Conservation (phyloP, 371 early-diverging fungal genomes). For the Rhizomucor miehei region DNA sequence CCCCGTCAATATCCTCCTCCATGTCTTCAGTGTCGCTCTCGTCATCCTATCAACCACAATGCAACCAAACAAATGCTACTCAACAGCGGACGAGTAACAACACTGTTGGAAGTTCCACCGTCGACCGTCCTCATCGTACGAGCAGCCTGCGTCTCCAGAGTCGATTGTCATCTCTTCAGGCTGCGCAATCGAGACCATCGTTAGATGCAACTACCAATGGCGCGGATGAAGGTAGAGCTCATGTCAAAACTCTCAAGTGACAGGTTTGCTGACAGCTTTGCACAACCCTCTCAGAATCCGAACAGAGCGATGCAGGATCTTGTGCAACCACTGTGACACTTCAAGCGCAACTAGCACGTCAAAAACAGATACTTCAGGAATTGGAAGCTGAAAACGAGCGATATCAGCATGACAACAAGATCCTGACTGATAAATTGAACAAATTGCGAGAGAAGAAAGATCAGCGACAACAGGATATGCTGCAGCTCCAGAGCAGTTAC, state of each 20-base stretch:
- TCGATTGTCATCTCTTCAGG: too few species aligned
- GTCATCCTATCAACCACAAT: constrained; percentile 10
- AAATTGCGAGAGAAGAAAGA: constrained; percentile 17
- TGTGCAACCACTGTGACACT: constrained; percentile 9
- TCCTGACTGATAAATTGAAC: constrained; percentile 16
- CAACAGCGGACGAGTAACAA: constrained; percentile 4
- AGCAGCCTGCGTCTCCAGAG: background rate
- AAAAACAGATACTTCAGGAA: constrained; percentile 19
- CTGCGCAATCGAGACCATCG: background rate
- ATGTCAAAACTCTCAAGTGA: background rate
- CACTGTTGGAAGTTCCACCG: background rate
- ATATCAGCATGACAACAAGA: constrained; percentile 11
- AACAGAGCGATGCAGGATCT: constrained; percentile 1
- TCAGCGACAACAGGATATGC: constrained; percentile 19
- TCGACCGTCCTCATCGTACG: constrained; percentile 1
- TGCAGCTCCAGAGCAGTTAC: constrained; percentile 25
- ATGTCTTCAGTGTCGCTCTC: constrained; percentile 26
- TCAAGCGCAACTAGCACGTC: constrained; percentile 18
- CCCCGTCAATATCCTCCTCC: constrained; percentile 16
- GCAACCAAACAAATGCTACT: constrained; percentile 2
- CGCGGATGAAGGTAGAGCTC: background rate
- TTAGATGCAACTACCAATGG: background rate
- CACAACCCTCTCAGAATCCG: background rate
- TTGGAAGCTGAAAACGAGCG: constrained; percentile 19
- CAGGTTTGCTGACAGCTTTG: background rate